Percentiles rank a stretch among this genome's conserved stretches.
phyloP scores from a whole-genome alignment of 805 yeast genomes.

The Candida parachauliodes region DNA sequence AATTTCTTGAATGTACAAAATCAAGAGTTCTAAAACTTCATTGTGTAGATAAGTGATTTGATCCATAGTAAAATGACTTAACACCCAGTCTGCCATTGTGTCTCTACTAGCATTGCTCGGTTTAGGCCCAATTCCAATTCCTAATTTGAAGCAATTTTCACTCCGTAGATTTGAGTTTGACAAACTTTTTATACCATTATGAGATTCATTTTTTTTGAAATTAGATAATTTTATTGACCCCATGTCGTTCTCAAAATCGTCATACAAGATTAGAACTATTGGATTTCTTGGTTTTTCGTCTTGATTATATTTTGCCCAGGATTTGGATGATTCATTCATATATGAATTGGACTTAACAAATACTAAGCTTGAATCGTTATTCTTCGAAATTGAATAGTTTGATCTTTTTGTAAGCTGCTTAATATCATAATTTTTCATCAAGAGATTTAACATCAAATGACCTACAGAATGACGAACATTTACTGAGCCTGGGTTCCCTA shows the following conservation, averaged over 20 bases:
- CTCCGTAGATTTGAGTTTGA: slow-evolving; percentile 7
- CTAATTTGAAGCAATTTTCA: slow-evolving; percentile 25
- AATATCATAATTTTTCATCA: slow-evolving; percentile 24
- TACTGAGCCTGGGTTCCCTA: slow-evolving; percentile 40
- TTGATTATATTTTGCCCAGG: slow-evolving; percentile 22
- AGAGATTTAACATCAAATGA: slow-evolving; percentile 26
- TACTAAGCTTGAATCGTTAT: slow-evolving; percentile 16
- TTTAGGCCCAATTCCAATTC: slow-evolving; percentile 42
- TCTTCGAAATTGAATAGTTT: slow-evolving; percentile 23
- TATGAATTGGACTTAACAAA: slow-evolving; percentile 36
- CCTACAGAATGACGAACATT: slow-evolving; percentile 38
- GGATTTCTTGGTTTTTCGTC: slow-evolving; percentile 11
- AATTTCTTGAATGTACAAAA: slow-evolving; percentile 20
- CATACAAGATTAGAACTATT: slow-evolving; percentile 22
- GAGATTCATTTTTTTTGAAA: slow-evolving; percentile 36
- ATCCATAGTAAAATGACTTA: slow-evolving; percentile 24
- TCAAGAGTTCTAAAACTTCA: slow-evolving; percentile 12
- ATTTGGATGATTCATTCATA: slow-evolving; percentile 38
- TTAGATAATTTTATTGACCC: slow-evolving; percentile 26
- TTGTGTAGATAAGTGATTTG: slow-evolving; percentile 19
- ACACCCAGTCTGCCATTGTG: slow-evolving; percentile 40
- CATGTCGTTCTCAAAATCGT: slow-evolving; percentile 35
- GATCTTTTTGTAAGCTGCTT: slow-evolving; percentile 26
- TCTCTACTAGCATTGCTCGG: slow-evolving; percentile 31
- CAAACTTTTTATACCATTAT: slow-evolving; percentile 35